A percentile compares a stretch with the other conserved stretches of the same genome.
Evolutionary conservation across 169 alveolate genomes (phyloP).

Genomic region (Pseudocohnilembus persalinus): DNA sequence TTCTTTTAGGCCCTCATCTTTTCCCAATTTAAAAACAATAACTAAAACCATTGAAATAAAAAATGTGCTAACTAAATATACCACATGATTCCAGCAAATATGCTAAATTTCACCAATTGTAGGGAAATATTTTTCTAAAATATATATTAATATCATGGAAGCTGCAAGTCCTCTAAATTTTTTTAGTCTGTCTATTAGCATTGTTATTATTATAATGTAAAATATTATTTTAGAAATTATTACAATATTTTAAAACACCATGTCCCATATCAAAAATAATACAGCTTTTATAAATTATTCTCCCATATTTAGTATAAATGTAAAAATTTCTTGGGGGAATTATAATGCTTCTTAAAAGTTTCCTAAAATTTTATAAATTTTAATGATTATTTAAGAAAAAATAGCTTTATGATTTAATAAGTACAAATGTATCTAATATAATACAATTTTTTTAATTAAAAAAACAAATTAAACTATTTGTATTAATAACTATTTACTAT

Average conservation of each 20-base stretch:
- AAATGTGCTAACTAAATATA: neutral
- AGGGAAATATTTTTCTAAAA: neutral
- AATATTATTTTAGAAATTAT: neutral
- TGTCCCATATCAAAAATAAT: neutral
- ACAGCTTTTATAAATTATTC: neutral
- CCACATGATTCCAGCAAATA: neutral
- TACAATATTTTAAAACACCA: neutral
- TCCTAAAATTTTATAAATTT: no score
- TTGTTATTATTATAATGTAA: no score
- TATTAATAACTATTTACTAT: no score
- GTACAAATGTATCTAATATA: no score
- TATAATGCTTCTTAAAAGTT: neutral
- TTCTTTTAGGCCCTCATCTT: neutral
- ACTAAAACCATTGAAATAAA: no score
- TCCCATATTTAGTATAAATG: neutral
- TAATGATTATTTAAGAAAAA: no score
- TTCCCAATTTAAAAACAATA: neutral
- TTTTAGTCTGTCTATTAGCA: neutral
- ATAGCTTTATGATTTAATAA: no score
- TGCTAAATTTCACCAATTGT: neutral
- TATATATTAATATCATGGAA: no score
- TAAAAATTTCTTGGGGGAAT: neutral
- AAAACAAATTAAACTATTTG: no score
- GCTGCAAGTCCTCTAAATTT: neutral
- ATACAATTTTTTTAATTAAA: no score